Evolutionary conservation across 1,139 yeast genomes (phyloP).

Genomic region (Diutina scorzettiae): DNA sequence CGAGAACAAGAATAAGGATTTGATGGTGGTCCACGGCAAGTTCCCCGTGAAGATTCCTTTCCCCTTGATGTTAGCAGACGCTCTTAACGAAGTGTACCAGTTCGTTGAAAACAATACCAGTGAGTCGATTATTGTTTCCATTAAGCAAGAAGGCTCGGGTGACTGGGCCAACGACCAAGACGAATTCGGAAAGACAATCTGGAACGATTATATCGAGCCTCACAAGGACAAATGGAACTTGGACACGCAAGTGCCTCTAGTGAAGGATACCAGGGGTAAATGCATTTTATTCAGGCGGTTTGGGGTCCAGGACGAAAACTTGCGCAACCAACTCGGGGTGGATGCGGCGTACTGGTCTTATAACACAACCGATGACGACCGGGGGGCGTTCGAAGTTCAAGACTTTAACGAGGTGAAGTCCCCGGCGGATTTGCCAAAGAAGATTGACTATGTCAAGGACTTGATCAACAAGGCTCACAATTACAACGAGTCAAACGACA

Average conservation of each 20-base stretch:
- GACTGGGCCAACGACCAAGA: slow-evolving; percentile 51
- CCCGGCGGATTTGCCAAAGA: slow-evolving; percentile 42
- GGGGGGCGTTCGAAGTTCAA: slow-evolving; percentile 54
- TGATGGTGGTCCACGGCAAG: slow-evolving; percentile 65
- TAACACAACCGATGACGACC: slow-evolving; percentile 55
- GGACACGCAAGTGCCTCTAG: slow-evolving; percentile 39
- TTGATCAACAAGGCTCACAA: slow-evolving; percentile 43
- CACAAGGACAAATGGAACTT: slow-evolving; percentile 52
- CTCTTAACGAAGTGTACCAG: slow-evolving; percentile 44
- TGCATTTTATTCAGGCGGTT: slow-evolving; percentile 58
- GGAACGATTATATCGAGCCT: slow-evolving; percentile 45
- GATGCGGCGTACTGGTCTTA: slow-evolving; percentile 60
- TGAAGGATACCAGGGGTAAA: slow-evolving; percentile 60
- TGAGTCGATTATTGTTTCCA: slow-evolving; percentile 55
- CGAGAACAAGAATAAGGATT: slow-evolving; percentile 28
- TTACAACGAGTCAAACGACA: slow-evolving; percentile 35
- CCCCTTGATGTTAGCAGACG: slow-evolving; percentile 37
- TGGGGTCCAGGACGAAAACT: slow-evolving; percentile 40
- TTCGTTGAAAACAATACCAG: slow-evolving; percentile 41
- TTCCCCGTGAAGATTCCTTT: slow-evolving; percentile 60
- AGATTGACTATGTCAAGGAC: slow-evolving; percentile 45
- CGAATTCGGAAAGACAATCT: slow-evolving; percentile 54
- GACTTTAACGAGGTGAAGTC: slow-evolving; percentile 59
- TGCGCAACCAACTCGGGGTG: slow-evolving; percentile 42
- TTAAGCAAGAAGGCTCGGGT: slow-evolving; percentile 66